Base-by-base conservation (phyloP, 441 rosid species). In the Geranium incanum region DNA sequence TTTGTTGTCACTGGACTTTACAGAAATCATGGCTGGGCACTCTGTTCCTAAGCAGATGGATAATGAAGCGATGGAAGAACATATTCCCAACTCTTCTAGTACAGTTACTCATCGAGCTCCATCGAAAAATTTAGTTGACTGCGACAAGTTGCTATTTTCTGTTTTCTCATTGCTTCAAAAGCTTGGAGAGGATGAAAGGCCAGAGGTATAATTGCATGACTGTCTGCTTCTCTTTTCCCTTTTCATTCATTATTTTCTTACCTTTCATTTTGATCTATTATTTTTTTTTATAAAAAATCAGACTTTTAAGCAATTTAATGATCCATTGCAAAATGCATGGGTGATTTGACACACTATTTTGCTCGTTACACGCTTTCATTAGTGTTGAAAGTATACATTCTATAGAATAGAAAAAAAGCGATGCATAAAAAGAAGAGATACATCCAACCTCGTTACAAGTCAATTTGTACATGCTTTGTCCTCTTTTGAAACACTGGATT, bases 121-220 rank as follows among this genome's bases (percentile, higher is more conserved):
- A 39, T 57, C 70, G 8, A 45, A 65, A 67, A 74, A 79, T 78
- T 76, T 77, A 39, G 82, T 77, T 72, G 89, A 86, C 72, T 77
- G 82, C 23, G 90, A 88, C 77, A 87, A 88, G 79, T 81, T 95
- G 84, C 78, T 95, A 68, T 87, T 95, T 80, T 79, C 88, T 79
- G 93, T 92, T 70, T 95, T 95, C 84, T 91, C 92, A 12, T 83
- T 95, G 75, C 97, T 95, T 83, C 96, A 91, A 79, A 87, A 88
- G 84, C 96, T 92, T 80, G 99, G 97, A 78, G 91, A 83, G 78
- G 99, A 95, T 75, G 97, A 89, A 70, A 88, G 99, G 77, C 97
- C 99, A 39, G 99, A 95, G 99, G 99, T 95, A 80, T 75, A 70
- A 50, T 71, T 62, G 69, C 70, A 66, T 77, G 68, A 60, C 69